phyloP scores from a whole-genome alignment of 2,329 filamentous ascomycete genomes.

The Penicillium fuscoglaucum region DNA sequence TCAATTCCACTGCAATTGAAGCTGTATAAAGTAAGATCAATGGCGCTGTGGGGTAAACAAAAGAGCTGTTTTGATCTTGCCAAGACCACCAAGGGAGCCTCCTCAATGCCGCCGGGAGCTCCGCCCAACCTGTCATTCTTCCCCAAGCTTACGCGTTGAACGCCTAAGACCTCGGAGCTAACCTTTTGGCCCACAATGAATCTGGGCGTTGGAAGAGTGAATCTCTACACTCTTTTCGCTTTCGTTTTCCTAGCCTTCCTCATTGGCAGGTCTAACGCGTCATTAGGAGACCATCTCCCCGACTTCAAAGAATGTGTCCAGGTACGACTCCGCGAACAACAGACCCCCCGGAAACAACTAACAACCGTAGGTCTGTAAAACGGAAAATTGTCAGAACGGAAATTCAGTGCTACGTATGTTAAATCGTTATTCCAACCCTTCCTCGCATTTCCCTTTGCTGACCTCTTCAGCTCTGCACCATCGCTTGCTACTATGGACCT shows the following conservation, averaged over 20 bases:
- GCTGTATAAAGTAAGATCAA: not conserved
- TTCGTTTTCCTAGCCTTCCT: slow-evolving; percentile 38
- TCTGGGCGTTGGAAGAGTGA: slow-evolving; percentile 20
- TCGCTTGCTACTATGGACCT: slow-evolving; percentile 88
- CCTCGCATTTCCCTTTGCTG: slow-evolving; percentile 14
- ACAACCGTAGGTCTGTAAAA: slow-evolving; percentile 67
- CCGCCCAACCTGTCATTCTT: slow-evolving; percentile 17
- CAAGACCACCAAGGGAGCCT: slow-evolving; percentile 22
- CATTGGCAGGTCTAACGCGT: slow-evolving; percentile 58
- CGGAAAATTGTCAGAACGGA: slow-evolving; percentile 73
- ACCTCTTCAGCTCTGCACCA: slow-evolving; percentile 68
- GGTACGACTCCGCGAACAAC: slow-evolving; percentile 50
- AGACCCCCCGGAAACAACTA: slow-evolving; percentile 15
- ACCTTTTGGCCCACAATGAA: slow-evolving; percentile 30
- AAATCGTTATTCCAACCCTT: not conserved
- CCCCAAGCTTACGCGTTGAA: slow-evolving; percentile 20
- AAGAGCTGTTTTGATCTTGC: slow-evolving; percentile 13
- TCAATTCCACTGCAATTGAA: not conserved
- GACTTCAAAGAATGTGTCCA: slow-evolving; percentile 86
- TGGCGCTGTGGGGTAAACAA: slow-evolving; percentile 8
- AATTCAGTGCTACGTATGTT: slow-evolving; percentile 70
- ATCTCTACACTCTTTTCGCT: slow-evolving; percentile 28
- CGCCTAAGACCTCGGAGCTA: slow-evolving; percentile 12
- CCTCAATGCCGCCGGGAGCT: slow-evolving; percentile 19
- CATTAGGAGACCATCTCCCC: slow-evolving; percentile 77